These are phyloP conservation scores for Vanderwaltozyma yarrowii DNA, from an alignment of 805 yeast species.

Conservation along the genomic window DNA sequence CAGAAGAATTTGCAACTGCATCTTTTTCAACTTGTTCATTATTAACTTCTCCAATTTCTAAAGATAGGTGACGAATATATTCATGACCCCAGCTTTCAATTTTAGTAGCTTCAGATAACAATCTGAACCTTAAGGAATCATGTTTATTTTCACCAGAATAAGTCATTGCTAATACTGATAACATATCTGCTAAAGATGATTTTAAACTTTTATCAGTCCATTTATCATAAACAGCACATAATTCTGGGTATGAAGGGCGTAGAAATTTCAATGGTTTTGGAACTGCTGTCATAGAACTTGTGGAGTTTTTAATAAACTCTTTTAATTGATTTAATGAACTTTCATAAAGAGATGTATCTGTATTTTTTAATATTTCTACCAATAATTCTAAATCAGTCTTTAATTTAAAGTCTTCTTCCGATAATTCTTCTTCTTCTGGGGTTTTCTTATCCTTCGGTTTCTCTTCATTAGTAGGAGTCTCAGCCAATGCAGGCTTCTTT, in stretches of 20 bases:
- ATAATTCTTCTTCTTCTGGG: slow-evolving; percentile 55
- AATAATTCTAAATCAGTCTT: slow-evolving; percentile 79
- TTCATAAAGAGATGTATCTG: slow-evolving; percentile 38
- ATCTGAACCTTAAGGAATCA: slow-evolving; percentile 72
- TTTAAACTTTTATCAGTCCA: slow-evolving; percentile 49
- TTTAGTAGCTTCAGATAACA: slow-evolving; percentile 45
- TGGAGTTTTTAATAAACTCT: slow-evolving; percentile 74
- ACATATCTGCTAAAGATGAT: slow-evolving; percentile 66
- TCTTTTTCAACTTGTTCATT: slow-evolving; percentile 40
- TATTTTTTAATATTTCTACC: slow-evolving; percentile 65
- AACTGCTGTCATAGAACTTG: slow-evolving; percentile 98
- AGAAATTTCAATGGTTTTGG: slow-evolving; percentile 96
- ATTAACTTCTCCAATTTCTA: slow-evolving; percentile 87
- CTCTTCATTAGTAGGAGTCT: slow-evolving; percentile 1
- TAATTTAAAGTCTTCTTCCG: slow-evolving; percentile 86
- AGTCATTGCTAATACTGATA: slow-evolving; percentile 93
- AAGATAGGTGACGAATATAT: slow-evolving; percentile 88
- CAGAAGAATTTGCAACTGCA: slow-evolving; percentile 9
- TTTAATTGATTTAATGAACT: slow-evolving; percentile 63
- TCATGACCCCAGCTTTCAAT: slow-evolving; percentile 96
- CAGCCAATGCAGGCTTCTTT: slow-evolving; percentile 1
- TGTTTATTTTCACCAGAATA: slow-evolving; percentile 71
- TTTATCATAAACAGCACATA: slow-evolving; percentile 52
- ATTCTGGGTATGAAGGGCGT: slow-evolving; percentile 71
- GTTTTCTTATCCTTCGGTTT: slow-evolving; percentile 9